Base-by-base conservation (phyloP, 75 land plant genomes). In the Azolla pinnata region DNA sequence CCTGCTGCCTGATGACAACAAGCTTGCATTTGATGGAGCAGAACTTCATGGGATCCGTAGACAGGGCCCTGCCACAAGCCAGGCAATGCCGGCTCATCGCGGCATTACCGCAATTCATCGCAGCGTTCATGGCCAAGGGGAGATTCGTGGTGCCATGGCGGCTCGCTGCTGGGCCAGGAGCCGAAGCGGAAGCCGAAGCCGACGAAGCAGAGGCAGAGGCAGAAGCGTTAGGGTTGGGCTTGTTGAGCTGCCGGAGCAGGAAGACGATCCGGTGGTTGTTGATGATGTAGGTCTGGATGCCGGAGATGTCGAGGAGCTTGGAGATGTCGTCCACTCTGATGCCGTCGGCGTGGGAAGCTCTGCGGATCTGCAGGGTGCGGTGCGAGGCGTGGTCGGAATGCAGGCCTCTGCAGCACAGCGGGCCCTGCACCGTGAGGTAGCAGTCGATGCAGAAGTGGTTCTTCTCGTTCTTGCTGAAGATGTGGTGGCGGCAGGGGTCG, bases 371-470 rank as follows among this genome's bases (percentile, higher is more conserved):
- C 33, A 68, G 26, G 1, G 55, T 68, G 57, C 67, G 55, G 32
- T 68, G 71, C 12, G 24, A 42, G n/a, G 2, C 29, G 18, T 68
- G 71, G 3, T 44, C 31, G 23, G 57, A 29, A 23, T 28, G 57
- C 52, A 68, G 46, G 20, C 71, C 71, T 0, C 16, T 14, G 5
- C 32, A 19, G 46, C 67, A 68, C 2, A 68, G 48, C 5, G 71
- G 71, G 0, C 71, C 71, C 1, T 68, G 58, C 18, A 64, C 49
- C n/a, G n/a, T n/a, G n/a, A n/a, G n/a, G n/a, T n/a, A n/a, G 67
- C 71, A 68, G 9, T 68, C 66, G 23, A 68, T 52, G 33, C 71
- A 68, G 48, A 68, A 68, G 29, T 68, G 71, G 31, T 68, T 68
- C 45, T 33, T 61, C 33, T 64, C 71, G 18, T 34, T 40, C 67